phyloP scores from a whole-genome alignment of 2,329 filamentous ascomycete genomes.

The Hyphodiscus sp. region DNA sequence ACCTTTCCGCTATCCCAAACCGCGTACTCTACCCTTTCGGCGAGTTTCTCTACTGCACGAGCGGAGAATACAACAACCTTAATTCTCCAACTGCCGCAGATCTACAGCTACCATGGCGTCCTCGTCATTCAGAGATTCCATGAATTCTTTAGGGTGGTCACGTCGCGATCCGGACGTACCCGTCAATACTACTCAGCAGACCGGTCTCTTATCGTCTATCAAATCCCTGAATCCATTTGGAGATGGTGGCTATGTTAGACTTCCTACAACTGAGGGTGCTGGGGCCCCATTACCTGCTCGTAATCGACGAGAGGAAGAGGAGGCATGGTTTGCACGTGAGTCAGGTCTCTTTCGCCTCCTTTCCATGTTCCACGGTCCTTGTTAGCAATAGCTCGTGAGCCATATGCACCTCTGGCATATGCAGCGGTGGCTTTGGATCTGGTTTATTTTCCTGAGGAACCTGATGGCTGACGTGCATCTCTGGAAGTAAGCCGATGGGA shows the following conservation, averaged over 20 bases:
- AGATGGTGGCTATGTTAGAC: slow-evolving; percentile 77
- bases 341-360: slow-evolving; percentile 29
- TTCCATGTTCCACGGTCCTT: slow-evolving; percentile 25
- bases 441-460: slow-evolving; percentile 17
- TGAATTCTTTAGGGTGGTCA: slow-evolving; percentile 93
- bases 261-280: slow-evolving; percentile 76
- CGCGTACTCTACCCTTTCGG: slow-evolving; percentile 4
- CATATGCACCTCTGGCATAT: slow-evolving; percentile 20
- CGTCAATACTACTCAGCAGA: slow-evolving; percentile 64
- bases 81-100: slow-evolving; percentile 18
- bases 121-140: slow-evolving; percentile 82
- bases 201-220: slow-evolving; percentile 72
- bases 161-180: slow-evolving; percentile 73
- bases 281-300: slow-evolving; percentile 83
- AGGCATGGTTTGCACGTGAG: slow-evolving; percentile 94
- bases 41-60: slow-evolving; percentile 4
- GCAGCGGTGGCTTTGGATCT: slow-evolving; percentile 19
- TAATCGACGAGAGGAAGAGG: slow-evolving; percentile 83
- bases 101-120: slow-evolving; percentile 61
- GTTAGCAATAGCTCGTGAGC: slow-evolving; percentile 23
- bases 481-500: slow-evolving; percentile 91
- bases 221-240: slow-evolving; percentile 85
- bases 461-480: slow-evolving; percentile 29
- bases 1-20: slow-evolving; percentile 11
- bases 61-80: slow-evolving; percentile 11